These are phyloP conservation scores for Blastocystis hominis DNA, from an alignment of 352 stramenopile genomes.

Conservation along the genomic window DNA sequence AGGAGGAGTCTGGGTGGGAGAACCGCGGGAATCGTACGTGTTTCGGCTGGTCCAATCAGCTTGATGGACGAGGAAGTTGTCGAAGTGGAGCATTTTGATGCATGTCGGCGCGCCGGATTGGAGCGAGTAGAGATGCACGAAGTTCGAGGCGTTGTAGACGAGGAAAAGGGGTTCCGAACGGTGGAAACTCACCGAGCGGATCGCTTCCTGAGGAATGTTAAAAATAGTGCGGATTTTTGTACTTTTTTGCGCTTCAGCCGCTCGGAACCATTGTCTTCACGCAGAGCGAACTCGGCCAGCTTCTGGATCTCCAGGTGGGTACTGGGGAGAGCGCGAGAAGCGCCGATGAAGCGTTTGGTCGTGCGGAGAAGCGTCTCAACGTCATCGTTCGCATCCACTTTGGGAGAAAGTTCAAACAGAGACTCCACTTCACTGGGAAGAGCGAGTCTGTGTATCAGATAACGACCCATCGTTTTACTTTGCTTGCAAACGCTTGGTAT, in stretches of 20 bases:
- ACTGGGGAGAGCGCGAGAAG: not conserved
- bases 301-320: not conserved
- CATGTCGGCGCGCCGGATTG: not conserved
- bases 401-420: not conserved
- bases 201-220: not conserved
- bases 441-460: not conserved
- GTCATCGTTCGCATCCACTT: not conserved
- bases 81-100: not conserved
- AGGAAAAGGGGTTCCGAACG: conserved; percentile 3
- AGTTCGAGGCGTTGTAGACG: not conserved
- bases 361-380: not conserved
- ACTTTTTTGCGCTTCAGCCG: not conserved
- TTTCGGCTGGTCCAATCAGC: conserved; percentile 27
- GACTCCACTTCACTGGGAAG: not conserved
- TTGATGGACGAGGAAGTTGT: not conserved
- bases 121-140: not conserved
- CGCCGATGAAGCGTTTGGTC: conserved; percentile 23
- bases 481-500: conserved; percentile 7
- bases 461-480: not conserved
- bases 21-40: not conserved
- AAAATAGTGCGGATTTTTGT: not conserved
- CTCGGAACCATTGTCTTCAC: not conserved
- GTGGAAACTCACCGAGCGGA: not conserved
- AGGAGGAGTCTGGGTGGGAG: not conserved
- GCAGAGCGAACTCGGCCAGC: not conserved